These are phyloP conservation scores for Heteromeles arbutifolia DNA, from an alignment of 306 rosid species.

Conservation along the genomic window DNA sequence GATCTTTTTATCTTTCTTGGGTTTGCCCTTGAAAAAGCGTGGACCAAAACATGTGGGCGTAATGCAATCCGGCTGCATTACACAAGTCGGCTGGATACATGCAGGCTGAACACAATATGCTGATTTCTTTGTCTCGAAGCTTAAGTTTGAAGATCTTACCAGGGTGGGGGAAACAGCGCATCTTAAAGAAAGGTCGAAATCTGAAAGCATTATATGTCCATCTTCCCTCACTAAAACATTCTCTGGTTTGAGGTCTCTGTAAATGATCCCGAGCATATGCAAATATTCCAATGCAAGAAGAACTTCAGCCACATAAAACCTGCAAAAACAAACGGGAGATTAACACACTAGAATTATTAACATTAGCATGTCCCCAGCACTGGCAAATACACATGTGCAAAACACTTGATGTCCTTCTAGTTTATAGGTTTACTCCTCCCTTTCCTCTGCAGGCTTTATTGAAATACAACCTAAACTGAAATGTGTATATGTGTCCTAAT, in stretches of 20 bases:
- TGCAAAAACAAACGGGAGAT: constrained; percentile 27
- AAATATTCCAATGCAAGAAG: constrained; percentile 96
- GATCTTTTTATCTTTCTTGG: constrained; percentile 55
- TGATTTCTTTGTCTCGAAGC: constrained; percentile 53
- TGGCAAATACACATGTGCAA: neutral
- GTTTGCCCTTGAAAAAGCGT: constrained; percentile 45
- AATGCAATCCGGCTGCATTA: constrained; percentile 78
- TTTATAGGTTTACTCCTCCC: neutral
- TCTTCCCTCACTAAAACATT: constrained; percentile 94
- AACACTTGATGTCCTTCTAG: neutral
- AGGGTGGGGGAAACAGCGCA: constrained; percentile 85
- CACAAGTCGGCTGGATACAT: constrained; percentile 77
- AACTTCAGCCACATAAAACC: constrained; percentile 97
- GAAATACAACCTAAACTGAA: neutral
- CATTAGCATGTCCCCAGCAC: neutral
- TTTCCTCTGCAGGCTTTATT: neutral
- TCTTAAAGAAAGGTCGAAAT: constrained; percentile 91
- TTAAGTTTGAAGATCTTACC: constrained; percentile 47
- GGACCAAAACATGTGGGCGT: constrained; percentile 76
- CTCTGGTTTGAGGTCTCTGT: constrained; percentile 94
- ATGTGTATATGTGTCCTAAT: neutral
- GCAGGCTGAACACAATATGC: constrained; percentile 76
- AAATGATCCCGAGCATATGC: constrained; percentile 96
- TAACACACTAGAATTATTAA: constrained; percentile 4
- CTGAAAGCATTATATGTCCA: constrained; percentile 96